phyloP scores from a whole-genome alignment of 2,329 filamentous ascomycete genomes.

The Leptographium galeiforme region DNA sequence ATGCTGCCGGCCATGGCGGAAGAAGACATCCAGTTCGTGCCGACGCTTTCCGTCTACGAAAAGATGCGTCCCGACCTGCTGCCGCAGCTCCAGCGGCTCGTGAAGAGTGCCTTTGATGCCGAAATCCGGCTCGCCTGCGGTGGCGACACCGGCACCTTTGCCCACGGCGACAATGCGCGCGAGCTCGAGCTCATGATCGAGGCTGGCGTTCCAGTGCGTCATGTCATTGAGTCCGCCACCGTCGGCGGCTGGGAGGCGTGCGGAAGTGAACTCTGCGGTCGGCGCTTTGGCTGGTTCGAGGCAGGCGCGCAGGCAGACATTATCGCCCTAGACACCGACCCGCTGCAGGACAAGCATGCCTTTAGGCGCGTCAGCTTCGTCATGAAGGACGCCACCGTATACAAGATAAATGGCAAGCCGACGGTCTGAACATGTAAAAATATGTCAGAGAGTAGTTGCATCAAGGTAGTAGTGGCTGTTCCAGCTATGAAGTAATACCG shows the following conservation, averaged over 20 bases:
- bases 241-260: slow-evolving; percentile 42
- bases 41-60: slow-evolving; percentile 35
- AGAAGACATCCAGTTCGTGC: slow-evolving; percentile 34
- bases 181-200: slow-evolving; percentile 41
- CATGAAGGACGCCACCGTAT: slow-evolving; percentile 42
- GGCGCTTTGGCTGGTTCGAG: slow-evolving; percentile 37
- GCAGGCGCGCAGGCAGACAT: slow-evolving; percentile 34
- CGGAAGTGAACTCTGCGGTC: slow-evolving; percentile 35
- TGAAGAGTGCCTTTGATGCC: slow-evolving; percentile 28
- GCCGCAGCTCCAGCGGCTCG: slow-evolving; percentile 21
- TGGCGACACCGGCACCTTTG: slow-evolving; percentile 39
- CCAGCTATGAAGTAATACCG: neutral
- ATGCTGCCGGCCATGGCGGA: slow-evolving; percentile 29
- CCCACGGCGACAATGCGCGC: slow-evolving; percentile 37
- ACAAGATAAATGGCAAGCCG: slow-evolving; percentile 24
- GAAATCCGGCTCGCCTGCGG: slow-evolving; percentile 38
- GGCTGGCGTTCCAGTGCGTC: slow-evolving; percentile 34
- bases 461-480: neutral
- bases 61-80: slow-evolving; percentile 15
- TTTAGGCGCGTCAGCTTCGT: slow-evolving; percentile 37
- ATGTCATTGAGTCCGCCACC: slow-evolving; percentile 35
- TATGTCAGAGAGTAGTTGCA: too few relatives aligned
- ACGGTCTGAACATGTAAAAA: neutral
- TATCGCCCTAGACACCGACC: slow-evolving; percentile 32
- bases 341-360: slow-evolving; percentile 23